phyloP scores from a whole-genome alignment of 176 grass and related monocot genomes.

The Hyparrhenia diplandra region DNA sequence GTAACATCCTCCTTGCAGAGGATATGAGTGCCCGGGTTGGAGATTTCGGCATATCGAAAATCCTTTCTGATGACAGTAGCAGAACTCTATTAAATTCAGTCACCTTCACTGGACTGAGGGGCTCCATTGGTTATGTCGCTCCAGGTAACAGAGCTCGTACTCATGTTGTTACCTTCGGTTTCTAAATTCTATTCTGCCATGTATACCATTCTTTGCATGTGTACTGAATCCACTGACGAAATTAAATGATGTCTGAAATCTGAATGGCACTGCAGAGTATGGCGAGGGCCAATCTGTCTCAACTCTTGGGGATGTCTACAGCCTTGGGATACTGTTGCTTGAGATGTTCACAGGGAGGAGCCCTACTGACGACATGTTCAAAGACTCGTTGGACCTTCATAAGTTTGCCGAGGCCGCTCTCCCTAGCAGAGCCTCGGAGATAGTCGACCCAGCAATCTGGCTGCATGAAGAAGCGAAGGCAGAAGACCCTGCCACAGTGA shows the following conservation, averaged over 20 bases:
- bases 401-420: background rate
- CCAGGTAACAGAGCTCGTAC: conserved; percentile 25
- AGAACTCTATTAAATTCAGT: background rate
- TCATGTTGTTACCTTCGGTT: background rate
- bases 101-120: conserved; percentile 25
- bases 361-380: conserved; percentile 19
- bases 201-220: background rate
- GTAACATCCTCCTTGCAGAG: conserved; percentile 57
- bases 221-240: background rate
- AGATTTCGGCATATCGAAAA: conserved; percentile 48
- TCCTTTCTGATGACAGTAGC: conserved; percentile 11
- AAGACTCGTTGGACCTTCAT: background rate
- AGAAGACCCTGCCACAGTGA: too few species aligned
- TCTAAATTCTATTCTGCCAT: background rate
- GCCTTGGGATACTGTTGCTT: conserved; percentile 16
- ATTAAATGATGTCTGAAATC: background rate
- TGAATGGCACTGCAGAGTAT: conserved; percentile 23
- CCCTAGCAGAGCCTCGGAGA: background rate
- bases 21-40: conserved; percentile 44
- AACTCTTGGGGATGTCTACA: conserved; percentile 3
- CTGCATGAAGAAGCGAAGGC: background rate
- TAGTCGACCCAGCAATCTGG: background rate
- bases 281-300: background rate
- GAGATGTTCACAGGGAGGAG: conserved; percentile 36
- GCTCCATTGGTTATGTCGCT: conserved; percentile 47